Evolutionary conservation across 768 basidiomycete species (phyloP).

Genomic region (Antrodiella citrinella): DNA sequence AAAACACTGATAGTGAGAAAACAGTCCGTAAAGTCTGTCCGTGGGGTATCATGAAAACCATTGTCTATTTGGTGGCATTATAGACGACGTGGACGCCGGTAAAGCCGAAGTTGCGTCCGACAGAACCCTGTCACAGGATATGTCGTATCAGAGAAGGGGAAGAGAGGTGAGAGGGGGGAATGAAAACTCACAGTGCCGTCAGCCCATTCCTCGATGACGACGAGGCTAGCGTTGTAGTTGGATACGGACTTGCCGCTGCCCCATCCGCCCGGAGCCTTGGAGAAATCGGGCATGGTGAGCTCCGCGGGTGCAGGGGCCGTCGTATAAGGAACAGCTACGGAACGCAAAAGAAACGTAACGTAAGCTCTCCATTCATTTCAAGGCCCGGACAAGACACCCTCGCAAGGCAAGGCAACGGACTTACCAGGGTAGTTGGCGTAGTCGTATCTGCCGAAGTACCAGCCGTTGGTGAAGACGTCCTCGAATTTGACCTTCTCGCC

Average conservation of each 20-base stretch:
- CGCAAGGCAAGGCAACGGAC: too few relatives aligned
- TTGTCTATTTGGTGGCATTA: slow-evolving; percentile 13
- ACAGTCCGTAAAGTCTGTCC: too few relatives aligned
- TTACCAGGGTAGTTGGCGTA: slow-evolving; percentile 36
- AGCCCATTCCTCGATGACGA: slow-evolving; percentile 37
- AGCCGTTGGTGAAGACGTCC: slow-evolving; percentile 27
- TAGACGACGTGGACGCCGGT: slow-evolving; percentile 16
- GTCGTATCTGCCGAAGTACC: slow-evolving; percentile 38
- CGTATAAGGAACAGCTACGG: slow-evolving; percentile 34
- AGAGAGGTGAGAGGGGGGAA: not conserved
- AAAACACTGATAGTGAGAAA: too few relatives aligned
- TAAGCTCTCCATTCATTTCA: not conserved
- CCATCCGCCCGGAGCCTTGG: slow-evolving; percentile 31
- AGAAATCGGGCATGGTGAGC: slow-evolving; percentile 40
- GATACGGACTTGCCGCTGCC: slow-evolving; percentile 25
- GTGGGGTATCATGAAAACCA: not conserved
- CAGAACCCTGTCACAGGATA: slow-evolving; percentile 10
- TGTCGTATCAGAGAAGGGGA: not conserved
- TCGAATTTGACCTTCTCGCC: slow-evolving; percentile 15
- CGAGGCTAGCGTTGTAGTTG: slow-evolving; percentile 27
- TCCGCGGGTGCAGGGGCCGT: slow-evolving; percentile 29
- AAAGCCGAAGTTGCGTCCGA: slow-evolving; percentile 16
- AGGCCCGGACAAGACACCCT: not conserved
- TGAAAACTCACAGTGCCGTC: slow-evolving; percentile 23
- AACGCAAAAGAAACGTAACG: not conserved